Conservation (phyloP, 2,329 filamentous ascomycete species). For the Pochonia chlamydosporia region DNA sequence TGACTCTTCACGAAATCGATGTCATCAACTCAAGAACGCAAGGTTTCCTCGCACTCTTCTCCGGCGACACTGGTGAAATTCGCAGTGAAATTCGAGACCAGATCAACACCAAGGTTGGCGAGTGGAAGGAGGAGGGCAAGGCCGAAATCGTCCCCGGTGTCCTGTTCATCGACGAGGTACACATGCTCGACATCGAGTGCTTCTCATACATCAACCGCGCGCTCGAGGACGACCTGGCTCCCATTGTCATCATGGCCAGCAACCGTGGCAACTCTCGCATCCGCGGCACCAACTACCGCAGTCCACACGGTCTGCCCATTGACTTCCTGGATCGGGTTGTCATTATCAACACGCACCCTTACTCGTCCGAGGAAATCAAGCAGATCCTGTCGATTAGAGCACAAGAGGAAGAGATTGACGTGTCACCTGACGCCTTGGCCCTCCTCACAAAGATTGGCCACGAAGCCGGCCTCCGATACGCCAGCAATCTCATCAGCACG, state of each 20-base stretch:
- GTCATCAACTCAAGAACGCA: constrained; percentile 99
- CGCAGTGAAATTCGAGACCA: constrained; percentile 95
- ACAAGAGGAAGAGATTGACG: constrained; percentile 91
- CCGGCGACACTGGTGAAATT: constrained; percentile 96
- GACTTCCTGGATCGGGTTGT: constrained; percentile 95
- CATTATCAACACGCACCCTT: constrained; percentile 90
- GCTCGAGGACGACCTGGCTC: constrained; percentile 87
- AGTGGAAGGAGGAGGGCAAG: constrained; percentile 99
- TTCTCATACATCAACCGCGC: constrained; percentile 98
- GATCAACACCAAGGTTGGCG: constrained; percentile 97
- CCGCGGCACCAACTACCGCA: constrained; percentile 86
- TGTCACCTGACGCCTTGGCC: constrained; percentile 83
- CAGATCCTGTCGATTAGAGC: constrained; percentile 91
- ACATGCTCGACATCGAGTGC: constrained; percentile 99
- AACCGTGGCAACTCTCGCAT: constrained; percentile 91
- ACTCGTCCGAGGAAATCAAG: constrained; percentile 76
- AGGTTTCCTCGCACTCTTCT: constrained; percentile 94
- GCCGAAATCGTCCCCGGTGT: constrained; percentile 97
- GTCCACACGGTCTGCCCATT: constrained; percentile 86
- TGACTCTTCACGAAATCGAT: constrained; percentile 95
- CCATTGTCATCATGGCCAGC: constrained; percentile 98
- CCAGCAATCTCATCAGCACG: constrained; percentile 96
- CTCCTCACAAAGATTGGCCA: constrained; percentile 93
- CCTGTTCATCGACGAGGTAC: constrained; percentile 97
- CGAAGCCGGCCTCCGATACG: constrained; percentile 87